Evolutionary conservation across 1,284 basidiomycete genomes (phyloP), one percentile per base, ranked within the genome.

Genomic region (Trichosporon sp.): DNA sequence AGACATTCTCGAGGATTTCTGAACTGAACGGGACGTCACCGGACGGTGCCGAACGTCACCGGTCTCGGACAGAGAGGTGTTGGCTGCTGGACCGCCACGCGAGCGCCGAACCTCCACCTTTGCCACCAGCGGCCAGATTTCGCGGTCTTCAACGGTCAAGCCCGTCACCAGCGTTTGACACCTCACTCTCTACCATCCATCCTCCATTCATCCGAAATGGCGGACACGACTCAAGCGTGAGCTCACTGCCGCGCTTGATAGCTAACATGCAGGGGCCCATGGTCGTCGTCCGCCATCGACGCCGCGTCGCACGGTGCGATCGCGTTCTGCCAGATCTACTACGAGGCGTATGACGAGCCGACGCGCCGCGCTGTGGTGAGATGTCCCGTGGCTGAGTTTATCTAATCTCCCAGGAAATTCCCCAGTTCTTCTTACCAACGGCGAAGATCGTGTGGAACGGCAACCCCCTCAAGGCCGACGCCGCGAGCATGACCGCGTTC

Each of bases 391-490:
- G n/a, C n/a, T n/a, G n/a, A n/a, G n/a, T n/a, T n/a, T 15, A 38
- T n/a, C 56, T 58, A 27, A 66, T 58, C n/a, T 58, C n/a, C 29
- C 65, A 79, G 78, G 77, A 81, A 44, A 72, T 81, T 9, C 79
- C 79, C 2, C 72, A 72, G 6, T 72, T 81, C 62, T 81, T 75
- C 66, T 71, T 78, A 11, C 78, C 80, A 5, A 67, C 68, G 1
- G 76, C 79, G 34, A 80, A 79, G 66, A 74, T 81, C 47, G 73
- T 81, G 27, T 81, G 80, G 80, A 81, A 81, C 68, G 80, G 80
- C 15, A 81, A 79, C 62, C 72, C 76, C 11, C 72, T 81, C 3
- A 65, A 65, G 4, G 65, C 75, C 42, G 73, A 74, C 8, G 68
- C 65, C 8, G 64, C 74, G 1, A 65, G 70, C 27, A 70, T 81